phyloP scores from a whole-genome alignment of 805 yeast genomes.

The Cyberlindnera petersonii region DNA sequence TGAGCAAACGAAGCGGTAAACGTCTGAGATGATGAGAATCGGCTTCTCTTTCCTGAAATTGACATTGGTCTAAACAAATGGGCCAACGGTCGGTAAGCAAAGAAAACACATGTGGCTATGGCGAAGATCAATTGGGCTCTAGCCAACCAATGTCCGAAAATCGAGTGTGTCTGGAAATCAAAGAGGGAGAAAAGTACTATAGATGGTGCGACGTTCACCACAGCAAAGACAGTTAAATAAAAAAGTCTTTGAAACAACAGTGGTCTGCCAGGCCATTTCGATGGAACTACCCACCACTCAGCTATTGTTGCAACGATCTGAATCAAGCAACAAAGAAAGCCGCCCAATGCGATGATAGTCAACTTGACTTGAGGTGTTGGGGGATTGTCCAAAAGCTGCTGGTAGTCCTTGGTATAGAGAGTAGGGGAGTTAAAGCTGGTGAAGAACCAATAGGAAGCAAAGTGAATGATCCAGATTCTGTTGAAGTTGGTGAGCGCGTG shows the following conservation, averaged over 20 bases:
- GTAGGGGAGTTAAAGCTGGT: slow-evolving; percentile 68
- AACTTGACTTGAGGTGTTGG: slow-evolving; percentile 57
- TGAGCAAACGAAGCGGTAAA: slow-evolving; percentile 60
- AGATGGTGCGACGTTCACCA: slow-evolving; percentile 48
- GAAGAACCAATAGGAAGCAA: slow-evolving; percentile 74
- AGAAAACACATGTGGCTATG: slow-evolving; percentile 48
- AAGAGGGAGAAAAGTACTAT: slow-evolving; percentile 43
- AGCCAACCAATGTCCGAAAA: slow-evolving; percentile 41
- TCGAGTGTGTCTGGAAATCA: slow-evolving; percentile 37
- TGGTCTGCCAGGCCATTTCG: slow-evolving; percentile 70
- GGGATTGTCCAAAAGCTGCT: slow-evolving; percentile 48
- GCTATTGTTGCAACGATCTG: slow-evolving; percentile 53
- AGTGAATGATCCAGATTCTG: slow-evolving; percentile 75
- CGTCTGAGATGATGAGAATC: slow-evolving; percentile 47
- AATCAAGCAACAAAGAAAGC: slow-evolving; percentile 55
- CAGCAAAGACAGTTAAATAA: slow-evolving; percentile 39
- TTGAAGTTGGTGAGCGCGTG: slow-evolving; percentile 73
- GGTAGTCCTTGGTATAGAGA: slow-evolving; percentile 58
- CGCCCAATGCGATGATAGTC: slow-evolving; percentile 64
- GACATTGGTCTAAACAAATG: slow-evolving; percentile 38
- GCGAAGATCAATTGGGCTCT: slow-evolving; percentile 56
- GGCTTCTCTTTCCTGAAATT: slow-evolving; percentile 42
- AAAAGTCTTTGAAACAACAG: slow-evolving; percentile 47
- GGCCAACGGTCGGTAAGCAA: slow-evolving; percentile 58
- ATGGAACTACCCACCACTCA: slow-evolving; percentile 63